phyloP scores from a whole-genome alignment of 352 stramenopile genomes.

The Phytophthora citricola region DNA sequence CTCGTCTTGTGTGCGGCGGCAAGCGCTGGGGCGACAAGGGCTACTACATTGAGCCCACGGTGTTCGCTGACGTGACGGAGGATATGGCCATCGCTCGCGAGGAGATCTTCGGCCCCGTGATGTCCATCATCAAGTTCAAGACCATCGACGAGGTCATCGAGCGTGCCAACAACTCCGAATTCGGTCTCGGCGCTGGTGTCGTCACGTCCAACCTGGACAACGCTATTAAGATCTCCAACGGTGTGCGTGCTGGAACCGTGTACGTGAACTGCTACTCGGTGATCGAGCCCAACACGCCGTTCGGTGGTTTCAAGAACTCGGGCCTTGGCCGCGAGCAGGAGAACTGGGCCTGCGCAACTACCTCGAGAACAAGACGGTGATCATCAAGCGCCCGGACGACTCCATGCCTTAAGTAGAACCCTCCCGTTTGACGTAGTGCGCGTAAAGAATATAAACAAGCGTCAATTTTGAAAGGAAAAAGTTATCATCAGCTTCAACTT shows the following conservation, averaged over 20 bases:
- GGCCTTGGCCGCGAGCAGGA: constrained; percentile 78
- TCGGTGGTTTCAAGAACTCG: constrained; percentile 87
- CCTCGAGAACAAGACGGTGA: constrained; percentile 78
- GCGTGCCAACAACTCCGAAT: constrained; percentile 87
- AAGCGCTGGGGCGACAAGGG: constrained; percentile 65
- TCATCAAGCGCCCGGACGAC: constrained; percentile 62
- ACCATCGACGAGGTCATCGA: constrained; percentile 90
- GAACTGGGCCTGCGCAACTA: constrained; percentile 77
- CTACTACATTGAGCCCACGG: constrained; percentile 93
- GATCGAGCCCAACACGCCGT: constrained; percentile 86
- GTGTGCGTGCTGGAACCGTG: constrained; percentile 91
- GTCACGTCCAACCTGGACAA: constrained; percentile 88
- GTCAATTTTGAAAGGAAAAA: constrained; percentile 17
- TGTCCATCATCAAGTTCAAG: constrained; percentile 90
- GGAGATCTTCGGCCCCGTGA: constrained; percentile 93
- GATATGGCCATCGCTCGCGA: constrained; percentile 90
- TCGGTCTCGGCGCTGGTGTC: constrained; percentile 89
- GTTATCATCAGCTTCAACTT: constrained; percentile 10
- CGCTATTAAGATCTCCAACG: constrained; percentile 86
- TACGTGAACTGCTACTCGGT: constrained; percentile 95
- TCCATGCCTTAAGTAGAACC: constrained; percentile 29
- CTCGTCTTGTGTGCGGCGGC: constrained; percentile 79
- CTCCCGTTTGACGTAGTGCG: constrained; percentile 12
- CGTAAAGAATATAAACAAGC: constrained; percentile 31
- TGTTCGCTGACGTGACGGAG: constrained; percentile 84